Percentiles rank a stretch among this genome's conserved stretches.
Evolutionary conservation across 257 asterid species (phyloP).

Genomic region (Schizonepeta tenuifolia): DNA sequence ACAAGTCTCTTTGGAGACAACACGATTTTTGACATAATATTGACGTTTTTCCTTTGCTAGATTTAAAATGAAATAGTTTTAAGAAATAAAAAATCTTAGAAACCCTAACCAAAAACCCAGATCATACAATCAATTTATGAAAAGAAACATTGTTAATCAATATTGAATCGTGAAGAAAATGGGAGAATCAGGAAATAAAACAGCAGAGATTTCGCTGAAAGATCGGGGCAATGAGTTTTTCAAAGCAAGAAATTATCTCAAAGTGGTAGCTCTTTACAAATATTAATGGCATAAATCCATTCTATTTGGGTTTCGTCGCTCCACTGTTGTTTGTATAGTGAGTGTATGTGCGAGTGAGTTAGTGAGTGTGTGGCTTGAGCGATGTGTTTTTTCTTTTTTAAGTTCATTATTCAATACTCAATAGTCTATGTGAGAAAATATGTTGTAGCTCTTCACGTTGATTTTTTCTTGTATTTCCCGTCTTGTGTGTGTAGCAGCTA

Average conservation of each 20-base stretch:
- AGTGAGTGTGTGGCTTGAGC: not conserved
- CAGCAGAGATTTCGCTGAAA: constrained; percentile 64
- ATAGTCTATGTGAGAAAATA: not conserved
- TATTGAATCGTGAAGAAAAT: constrained; percentile 26
- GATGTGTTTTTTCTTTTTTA: not conserved
- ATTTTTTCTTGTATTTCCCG: no score
- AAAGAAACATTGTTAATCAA: not conserved
- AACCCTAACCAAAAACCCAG: constrained; percentile 48
- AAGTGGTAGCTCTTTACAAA: constrained; percentile 99
- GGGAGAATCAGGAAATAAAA: constrained; percentile 64
- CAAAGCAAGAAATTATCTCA: constrained; percentile 89
- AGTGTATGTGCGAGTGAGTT: not conserved
- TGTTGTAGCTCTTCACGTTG: constrained; percentile 2
- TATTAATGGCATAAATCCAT: constrained; percentile 17
- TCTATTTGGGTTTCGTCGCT: not conserved
- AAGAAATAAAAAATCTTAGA: constrained; percentile 25
- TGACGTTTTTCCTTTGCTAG: no score
- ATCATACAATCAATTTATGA: constrained; percentile 30
- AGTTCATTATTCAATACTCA: not conserved
- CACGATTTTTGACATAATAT: no score
- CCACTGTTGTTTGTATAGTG: not conserved
- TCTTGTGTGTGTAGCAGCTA: not conserved
- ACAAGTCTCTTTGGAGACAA: no score
- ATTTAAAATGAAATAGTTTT: no score
- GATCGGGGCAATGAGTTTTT: constrained; percentile 93